Evolutionary conservation across 2,329 filamentous ascomycete species (phyloP), one percentile per base, ranked within the genome.

Genomic region (Ceratocystiopsis minuta): DNA sequence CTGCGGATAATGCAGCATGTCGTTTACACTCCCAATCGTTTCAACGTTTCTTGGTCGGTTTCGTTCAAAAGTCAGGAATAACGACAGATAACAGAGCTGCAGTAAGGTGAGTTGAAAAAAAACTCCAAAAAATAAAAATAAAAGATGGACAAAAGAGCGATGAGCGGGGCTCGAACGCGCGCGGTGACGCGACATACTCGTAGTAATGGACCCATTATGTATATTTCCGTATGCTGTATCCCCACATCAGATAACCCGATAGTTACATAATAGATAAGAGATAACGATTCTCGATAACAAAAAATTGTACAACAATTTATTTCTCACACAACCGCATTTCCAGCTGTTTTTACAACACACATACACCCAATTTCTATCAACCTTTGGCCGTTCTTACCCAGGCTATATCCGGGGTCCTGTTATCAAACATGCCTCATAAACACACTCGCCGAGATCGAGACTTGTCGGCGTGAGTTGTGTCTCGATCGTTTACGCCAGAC

Each of bases 401-500:
- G 24, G 24, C 6, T 28, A 28, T 28, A 10, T 10, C 24, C 24
- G 7, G 24, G 11, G 24, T 28, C 24, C 24, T 28, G 24, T 28
- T 28, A 6, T 28, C 7, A 28, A 39, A 33, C 32, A 92, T 92
- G 84, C 84, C 84, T 57, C 83, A 88, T 63, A 92, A 92, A 62
- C 84, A 92, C 58, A 88, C 80, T 48, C 70, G 81, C 49, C 72
- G 72, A 43, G 66, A 64, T 12, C 64, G 65, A 40, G 70, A 77
- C 45, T 62, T 64, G 39, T 64, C 64, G 15, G 63, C 64, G 76
- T 78, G 48, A 48, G 52, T 45, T 36, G 9, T 13, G 13, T n/a
- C n/a, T 36, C 17, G 7, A 12, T 16, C n/a, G 14, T 17, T 10
- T 6, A 13, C 7, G 14, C 24, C 24, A 6, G 9, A 10, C 24